Evolutionary conservation across 2,329 filamentous ascomycete species (phyloP), one percentile per base, ranked within the genome.

Genomic region (Alternaria solani): DNA sequence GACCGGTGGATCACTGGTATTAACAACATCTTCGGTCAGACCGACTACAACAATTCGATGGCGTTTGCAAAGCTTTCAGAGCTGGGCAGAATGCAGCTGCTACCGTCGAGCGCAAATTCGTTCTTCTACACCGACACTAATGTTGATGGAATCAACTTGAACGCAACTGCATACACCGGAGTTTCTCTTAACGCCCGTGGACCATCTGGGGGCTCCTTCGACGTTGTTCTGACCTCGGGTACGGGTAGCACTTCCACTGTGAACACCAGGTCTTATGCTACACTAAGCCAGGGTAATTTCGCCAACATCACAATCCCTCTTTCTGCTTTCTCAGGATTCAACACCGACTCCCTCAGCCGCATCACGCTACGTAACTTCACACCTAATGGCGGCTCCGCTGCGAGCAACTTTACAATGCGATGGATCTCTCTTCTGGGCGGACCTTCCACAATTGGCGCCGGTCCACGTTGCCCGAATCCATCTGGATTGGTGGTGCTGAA

Each of bases 1-100:
- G 57, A 60, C n/a, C 52, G 57, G 0, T 60, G 57, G 57, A 57
- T 60, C 26, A 57, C 52, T 41, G 57, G 57, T n/a, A 60, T 60
- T 26, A 60, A 60, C 57, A 60, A 60, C 11, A n/a, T 60, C 7
- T 60, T 60, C 25, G 57, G 57, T 5, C 52, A 57, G 41, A 60
- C 57, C 6, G 57, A 60, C 34, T 46, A 42, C 34, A 60, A 60
- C 23, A 56, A 60, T 4, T 60, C 57, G 3, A 60, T 60, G 57
- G 36, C 53, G 20, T 60, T 60, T 25, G 57, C 57, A 16, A 60
- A 60, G 25, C 57, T 60, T 7, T 60, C 57, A 0, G 57, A 60
- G 34, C 26, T 60, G 14, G 57, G 57, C 0, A 51, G 53, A n/a
- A 60, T 60, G 57, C 57, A 60, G 12, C 25, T 60, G 20, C 7